Conservation (phyloP, 495 filamentous ascomycete species). For the Pseudomonodictys pantanalensis region DNA sequence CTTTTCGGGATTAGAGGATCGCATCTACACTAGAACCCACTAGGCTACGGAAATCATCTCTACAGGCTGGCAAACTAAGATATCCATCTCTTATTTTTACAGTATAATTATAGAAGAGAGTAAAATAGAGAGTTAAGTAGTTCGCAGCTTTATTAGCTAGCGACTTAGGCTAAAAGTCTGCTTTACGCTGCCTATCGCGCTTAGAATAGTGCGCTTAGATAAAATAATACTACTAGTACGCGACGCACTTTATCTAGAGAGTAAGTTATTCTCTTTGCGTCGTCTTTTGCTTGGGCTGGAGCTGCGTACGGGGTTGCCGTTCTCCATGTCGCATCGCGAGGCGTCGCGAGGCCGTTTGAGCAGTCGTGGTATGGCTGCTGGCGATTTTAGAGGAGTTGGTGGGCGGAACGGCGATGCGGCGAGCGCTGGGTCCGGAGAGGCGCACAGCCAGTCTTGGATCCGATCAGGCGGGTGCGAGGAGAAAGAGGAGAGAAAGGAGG, state of each 20-base stretch:
- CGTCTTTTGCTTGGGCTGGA: conserved; percentile 19
- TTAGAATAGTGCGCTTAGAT: conserved; percentile 11
- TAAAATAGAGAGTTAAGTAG: conserved; percentile 11
- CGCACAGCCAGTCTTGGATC: not conserved
- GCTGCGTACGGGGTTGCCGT: too few species aligned
- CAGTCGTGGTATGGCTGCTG: too few species aligned
- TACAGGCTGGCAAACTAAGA: not conserved
- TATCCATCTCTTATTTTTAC: not conserved
- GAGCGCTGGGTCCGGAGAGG: not conserved
- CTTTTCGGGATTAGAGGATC: too few species aligned
- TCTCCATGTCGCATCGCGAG: too few species aligned
- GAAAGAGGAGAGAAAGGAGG: not conserved
- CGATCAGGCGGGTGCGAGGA: not conserved
- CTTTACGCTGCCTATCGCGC: conserved; percentile 10
- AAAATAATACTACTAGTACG: conserved; percentile 1
- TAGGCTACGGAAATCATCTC: not conserved
- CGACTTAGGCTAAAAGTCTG: conserved; percentile 15
- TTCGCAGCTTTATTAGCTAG: conserved; percentile 13
- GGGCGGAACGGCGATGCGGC: not conserved
- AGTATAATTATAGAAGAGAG: conserved; percentile 19
- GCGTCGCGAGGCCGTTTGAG: too few species aligned
- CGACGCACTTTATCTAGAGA: conserved; percentile 3
- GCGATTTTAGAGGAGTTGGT: not conserved
- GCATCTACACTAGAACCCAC: not conserved
- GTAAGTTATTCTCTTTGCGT: conserved; percentile 3